Evolutionary conservation across 768 basidiomycete genomes (phyloP).

Genomic region (Agaricus blazei): DNA sequence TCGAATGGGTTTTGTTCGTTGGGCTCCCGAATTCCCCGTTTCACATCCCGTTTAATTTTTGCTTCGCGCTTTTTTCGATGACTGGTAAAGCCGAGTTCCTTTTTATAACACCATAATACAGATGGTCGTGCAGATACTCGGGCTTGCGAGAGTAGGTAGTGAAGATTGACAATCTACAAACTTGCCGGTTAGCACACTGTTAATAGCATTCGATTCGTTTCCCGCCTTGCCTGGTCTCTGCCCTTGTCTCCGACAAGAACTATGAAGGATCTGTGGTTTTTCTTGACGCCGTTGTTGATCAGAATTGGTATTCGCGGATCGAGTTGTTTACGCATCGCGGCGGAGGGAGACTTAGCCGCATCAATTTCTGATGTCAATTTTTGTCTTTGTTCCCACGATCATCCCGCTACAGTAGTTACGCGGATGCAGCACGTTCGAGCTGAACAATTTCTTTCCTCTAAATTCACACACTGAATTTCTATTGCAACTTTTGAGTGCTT

Average conservation of each 20-base stretch:
- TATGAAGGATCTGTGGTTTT: constrained; percentile 92
- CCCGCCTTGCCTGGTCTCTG: constrained; percentile 72
- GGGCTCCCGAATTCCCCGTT: constrained; percentile 87
- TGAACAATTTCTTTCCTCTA: background rate
- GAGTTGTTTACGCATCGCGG: constrained; percentile 77
- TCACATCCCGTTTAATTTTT: constrained; percentile 95
- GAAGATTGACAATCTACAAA: constrained; percentile 85
- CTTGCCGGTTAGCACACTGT: background rate
- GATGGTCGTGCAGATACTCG: constrained; percentile 84
- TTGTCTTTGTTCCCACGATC: constrained; percentile 7
- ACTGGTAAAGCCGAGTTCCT: constrained; percentile 93
- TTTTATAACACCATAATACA: constrained; percentile 99
- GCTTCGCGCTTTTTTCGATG: constrained; percentile 97
- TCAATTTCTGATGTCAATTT: background rate
- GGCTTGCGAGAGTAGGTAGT: constrained; percentile 90
- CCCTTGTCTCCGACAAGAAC: constrained; percentile 94
- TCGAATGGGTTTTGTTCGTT: constrained; percentile 98
- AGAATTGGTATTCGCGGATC: constrained; percentile 91
- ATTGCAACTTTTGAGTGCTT: no score
- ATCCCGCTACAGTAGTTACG: background rate
- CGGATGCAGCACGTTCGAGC: background rate
- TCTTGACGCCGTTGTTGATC: constrained; percentile 90
- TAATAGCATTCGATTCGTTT: background rate
- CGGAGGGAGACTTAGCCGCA: background rate
- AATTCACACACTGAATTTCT: no score